A percentile compares a stretch with the other conserved stretches of the same genome.
phyloP scores from a whole-genome alignment of 2,329 filamentous ascomycete species.

The Botrytis hyacinthi region DNA sequence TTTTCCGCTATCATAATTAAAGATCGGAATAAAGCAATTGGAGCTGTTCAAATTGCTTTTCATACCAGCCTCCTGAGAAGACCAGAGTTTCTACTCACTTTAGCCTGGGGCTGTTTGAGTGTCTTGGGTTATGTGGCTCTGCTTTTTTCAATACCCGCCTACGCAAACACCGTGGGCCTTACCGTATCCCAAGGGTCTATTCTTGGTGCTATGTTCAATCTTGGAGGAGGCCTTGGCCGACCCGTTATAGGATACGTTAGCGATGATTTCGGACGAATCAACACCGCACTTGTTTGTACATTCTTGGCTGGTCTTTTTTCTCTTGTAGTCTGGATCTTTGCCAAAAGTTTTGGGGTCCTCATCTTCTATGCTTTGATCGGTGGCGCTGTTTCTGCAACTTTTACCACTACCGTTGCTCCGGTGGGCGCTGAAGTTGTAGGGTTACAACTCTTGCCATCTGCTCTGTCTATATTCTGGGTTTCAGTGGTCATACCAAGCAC shows the following conservation, averaged over 20 bases:
- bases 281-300: neutral
- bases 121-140: neutral
- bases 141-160: neutral
- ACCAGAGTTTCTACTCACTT: neutral
- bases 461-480: neutral
- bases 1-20: neutral
- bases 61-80: neutral
- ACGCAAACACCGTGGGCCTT: neutral
- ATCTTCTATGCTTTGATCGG: neutral
- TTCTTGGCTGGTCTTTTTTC: neutral
- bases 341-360: neutral
- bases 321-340: neutral
- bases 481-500: neutral
- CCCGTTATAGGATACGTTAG: neutral
- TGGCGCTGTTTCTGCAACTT: neutral
- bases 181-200: neutral
- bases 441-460: neutral
- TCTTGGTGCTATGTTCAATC: neutral
- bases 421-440: neutral
- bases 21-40: neutral
- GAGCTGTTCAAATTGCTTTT: neutral
- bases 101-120: neutral
- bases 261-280: neutral
- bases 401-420: neutral
- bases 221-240: neutral